Conservation (phyloP, 345 rosid species). For the Dipteronia dyeriana region DNA sequence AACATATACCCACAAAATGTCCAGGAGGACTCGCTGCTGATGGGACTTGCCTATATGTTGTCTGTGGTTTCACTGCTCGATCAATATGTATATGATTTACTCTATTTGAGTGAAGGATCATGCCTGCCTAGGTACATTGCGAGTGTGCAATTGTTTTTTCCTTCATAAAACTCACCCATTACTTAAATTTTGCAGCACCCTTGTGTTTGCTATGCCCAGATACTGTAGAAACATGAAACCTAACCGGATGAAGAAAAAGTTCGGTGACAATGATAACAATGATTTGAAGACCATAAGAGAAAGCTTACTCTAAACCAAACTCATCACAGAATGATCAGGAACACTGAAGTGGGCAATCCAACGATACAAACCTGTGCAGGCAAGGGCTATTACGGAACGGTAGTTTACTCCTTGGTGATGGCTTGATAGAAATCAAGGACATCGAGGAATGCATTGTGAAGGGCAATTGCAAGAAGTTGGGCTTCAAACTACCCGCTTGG, state of each 20-base stretch:
- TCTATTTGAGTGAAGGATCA: conserved; percentile 81
- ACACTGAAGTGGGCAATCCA: conserved; percentile 59
- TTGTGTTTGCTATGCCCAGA: conserved; percentile 77
- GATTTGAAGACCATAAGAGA: conserved; percentile 46
- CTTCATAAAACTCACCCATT: neutral
- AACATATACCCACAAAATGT: conserved; percentile 24
- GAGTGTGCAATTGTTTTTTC: neutral
- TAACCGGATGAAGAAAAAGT: conserved; percentile 29
- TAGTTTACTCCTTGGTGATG: conserved; percentile 58
- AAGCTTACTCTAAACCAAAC: conserved; percentile 40
- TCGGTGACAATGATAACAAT: conserved; percentile 31
- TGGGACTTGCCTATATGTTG: conserved; percentile 68
- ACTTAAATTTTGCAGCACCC: conserved; percentile 17
- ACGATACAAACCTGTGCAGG: conserved; percentile 70
- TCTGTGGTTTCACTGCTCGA: conserved; percentile 71
- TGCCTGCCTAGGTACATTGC: conserved; percentile 66
- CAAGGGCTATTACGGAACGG: conserved; percentile 43
- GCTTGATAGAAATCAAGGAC: conserved; percentile 59
- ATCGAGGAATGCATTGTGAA: conserved; percentile 59
- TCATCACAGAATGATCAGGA: conserved; percentile 55
- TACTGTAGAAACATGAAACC: conserved; percentile 46
- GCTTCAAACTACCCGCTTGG: conserved; percentile 69
- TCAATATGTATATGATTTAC: conserved; percentile 81
- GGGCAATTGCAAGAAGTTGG: conserved; percentile 61
- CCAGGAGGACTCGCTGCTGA: conserved; percentile 71